Evolutionary conservation across 768 basidiomycete genomes (phyloP), one percentile per base, ranked within the genome.

Genomic region (Tulasnella sp.): DNA sequence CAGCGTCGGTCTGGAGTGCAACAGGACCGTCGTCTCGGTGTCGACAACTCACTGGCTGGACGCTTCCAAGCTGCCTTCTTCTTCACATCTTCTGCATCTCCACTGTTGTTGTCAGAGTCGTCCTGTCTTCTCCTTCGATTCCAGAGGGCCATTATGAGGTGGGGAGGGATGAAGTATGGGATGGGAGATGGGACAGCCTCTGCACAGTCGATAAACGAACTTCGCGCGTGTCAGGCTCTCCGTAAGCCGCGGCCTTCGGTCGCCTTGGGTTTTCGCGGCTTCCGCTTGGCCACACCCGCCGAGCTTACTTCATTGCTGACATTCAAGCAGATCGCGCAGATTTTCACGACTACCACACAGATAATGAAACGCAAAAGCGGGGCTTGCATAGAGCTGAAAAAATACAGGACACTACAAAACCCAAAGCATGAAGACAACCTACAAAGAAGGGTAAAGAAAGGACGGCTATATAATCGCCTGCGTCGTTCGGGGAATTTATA

Each of bases 31-130:
- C 68, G 73, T 29, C 22, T 17, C 38, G 17, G 71, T 37, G 36
- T 67, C 69, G 29, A 54, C 79, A 49, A 86, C 91, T 79, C 80
- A 93, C 93, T 95, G 69, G 94, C 94, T 78, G 94, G 94, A 79
- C 90, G 84, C 79, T 88, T 87, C 94, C 93, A 95, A 80, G 87
- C 90, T 73, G 91, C 91, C 86, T 95, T 96, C 80, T 93, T 91
- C 85, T 92, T 93, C 84, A 90, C 91, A 70, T 85, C 84, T 73
- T 89, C 88, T 31, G 83, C 82, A 2, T 85, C 83, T 71, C 78
- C 78, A 15, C n/a, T n/a, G n/a, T 79, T 80, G 38, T 84, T 84
- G 80, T 87, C 86, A 58, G 82, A 81, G 36, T 79, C 80, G 22
- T 67, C n/a, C 77, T 75, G 78, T 40, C 54, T 22, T 64, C 40